These are phyloP conservation scores for Colletotrichum sp. DNA, from an alignment of 2,329 filamentous ascomycete species.

Conservation along the genomic window DNA sequence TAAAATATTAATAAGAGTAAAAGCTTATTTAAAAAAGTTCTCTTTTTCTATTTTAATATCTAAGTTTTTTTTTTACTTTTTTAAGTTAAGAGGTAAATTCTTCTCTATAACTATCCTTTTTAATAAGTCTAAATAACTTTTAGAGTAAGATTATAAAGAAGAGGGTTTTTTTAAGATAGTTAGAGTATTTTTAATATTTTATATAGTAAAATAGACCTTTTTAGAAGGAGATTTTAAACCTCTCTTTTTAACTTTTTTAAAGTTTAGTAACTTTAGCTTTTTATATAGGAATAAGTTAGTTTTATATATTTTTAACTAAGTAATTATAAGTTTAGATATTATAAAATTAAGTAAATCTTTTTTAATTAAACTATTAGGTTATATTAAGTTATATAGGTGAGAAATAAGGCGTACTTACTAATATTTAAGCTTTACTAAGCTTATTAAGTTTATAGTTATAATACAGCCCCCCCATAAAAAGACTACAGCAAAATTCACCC, in stretches of 20 bases:
- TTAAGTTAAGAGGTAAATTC: neutral
- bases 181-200: neutral
- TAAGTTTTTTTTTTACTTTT: neutral
- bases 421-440: too few relatives aligned
- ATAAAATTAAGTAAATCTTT: neutral
- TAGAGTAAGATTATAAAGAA: neutral
- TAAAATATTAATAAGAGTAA: neutral
- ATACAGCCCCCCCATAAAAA: too few relatives aligned
- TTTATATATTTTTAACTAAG: neutral
- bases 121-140: neutral
- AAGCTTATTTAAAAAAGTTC: neutral
- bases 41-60: neutral
- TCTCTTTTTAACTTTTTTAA: neutral
- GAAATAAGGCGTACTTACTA: too few relatives aligned
- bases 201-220: neutral
- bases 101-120: neutral
- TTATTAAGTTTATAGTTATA: too few relatives aligned
- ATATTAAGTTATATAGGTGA: neutral
- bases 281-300: neutral
- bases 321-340: neutral
- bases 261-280: neutral
- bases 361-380: neutral
- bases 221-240: rapidly evolving
- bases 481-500: too few relatives aligned
- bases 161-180: neutral